Evolutionary conservation across 768 basidiomycete genomes (phyloP).

Genomic region (Xerocomellus intermedius): DNA sequence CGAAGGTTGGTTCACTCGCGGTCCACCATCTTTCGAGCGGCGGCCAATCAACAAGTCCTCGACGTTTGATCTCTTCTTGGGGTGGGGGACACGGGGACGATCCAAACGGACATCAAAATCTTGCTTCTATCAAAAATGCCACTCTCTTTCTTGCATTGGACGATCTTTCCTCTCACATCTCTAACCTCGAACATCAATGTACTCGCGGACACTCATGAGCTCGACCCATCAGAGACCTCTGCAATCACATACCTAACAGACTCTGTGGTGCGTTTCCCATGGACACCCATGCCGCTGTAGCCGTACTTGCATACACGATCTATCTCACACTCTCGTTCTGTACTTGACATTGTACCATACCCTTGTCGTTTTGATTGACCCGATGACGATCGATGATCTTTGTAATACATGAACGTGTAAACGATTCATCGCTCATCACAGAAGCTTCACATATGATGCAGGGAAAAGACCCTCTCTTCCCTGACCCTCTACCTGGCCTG

Average conservation of each 20-base stretch:
- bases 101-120: slow-evolving; percentile 21
- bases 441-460: slow-evolving; percentile 64
- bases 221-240: slow-evolving; percentile 5
- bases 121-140: slow-evolving; percentile 22
- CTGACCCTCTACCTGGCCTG: slow-evolving; percentile 57
- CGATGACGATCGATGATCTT: slow-evolving; percentile 16
- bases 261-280: slow-evolving; percentile 19
- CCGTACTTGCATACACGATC: slow-evolving; percentile 21
- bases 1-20: slow-evolving; percentile 45
- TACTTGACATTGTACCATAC: slow-evolving; percentile 28
- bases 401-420: slow-evolving; percentile 4
- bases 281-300: slow-evolving; percentile 28
- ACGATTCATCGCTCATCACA: slow-evolving; percentile 32
- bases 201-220: slow-evolving; percentile 23
- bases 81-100: slow-evolving; percentile 2
- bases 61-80: slow-evolving; percentile 24
- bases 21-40: slow-evolving; percentile 42
- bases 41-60: slow-evolving; percentile 24
- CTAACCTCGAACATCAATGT: slow-evolving; percentile 22
- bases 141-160: slow-evolving; percentile 19
- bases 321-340: slow-evolving; percentile 35
- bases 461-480: slow-evolving; percentile 62
- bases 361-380: slow-evolving; percentile 25
- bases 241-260: slow-evolving; percentile 3
- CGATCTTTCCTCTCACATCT: slow-evolving; percentile 27